Evolutionary conservation across 73 alveolate species (phyloP), one percentile per base, ranked within the genome.

Genomic region (Effrenium voratum): DNA sequence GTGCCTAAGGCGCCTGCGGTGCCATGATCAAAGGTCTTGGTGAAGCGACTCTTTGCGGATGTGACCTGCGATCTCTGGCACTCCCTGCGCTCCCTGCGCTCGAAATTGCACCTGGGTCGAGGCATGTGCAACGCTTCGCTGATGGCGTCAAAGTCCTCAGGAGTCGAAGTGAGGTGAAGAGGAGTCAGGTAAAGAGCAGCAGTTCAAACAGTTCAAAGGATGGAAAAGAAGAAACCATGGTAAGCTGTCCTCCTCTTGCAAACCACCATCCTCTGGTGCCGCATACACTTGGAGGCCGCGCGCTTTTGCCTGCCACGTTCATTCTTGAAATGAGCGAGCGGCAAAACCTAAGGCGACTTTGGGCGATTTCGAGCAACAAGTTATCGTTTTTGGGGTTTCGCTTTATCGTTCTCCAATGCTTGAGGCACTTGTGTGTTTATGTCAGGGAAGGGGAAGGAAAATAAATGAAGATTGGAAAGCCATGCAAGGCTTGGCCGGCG

Each of bases 221-320:
- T 24, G 30, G 15, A 32, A 63, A 5, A 32, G 30, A 24, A 32
- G 30, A 24, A 32, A 63, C 36, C 76, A 63, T 63, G 41, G 30
- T 24, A 19, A 60, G 40, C 6, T 60, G 6, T 60, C 75, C 15
- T 63, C 26, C 26, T 40, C 34, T 16, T 40, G 19, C 85, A 85
- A 24, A 41, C 59, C 95, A 24, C 97, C 97, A 24, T 90, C 97
- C 55, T 75, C 97, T 16, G 97, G 97, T 3, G 97, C 97, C 24
- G 97, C 97, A 46, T 90, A 90, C 34, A 70, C 87, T 36, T 90
- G 97, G 19, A 90, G 43, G 12, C 97, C 97, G 16, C 97, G 97
- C 19, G 86, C 55, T 36, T 47, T 44, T 5, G 88, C 87, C 52
- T 72, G 46, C 12, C 80, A 10, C 76, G 36, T 13, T 32, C 8